Evolutionary conservation across 345 rosid species (phyloP).

Genomic region (Crucihimalaya himalaica): DNA sequence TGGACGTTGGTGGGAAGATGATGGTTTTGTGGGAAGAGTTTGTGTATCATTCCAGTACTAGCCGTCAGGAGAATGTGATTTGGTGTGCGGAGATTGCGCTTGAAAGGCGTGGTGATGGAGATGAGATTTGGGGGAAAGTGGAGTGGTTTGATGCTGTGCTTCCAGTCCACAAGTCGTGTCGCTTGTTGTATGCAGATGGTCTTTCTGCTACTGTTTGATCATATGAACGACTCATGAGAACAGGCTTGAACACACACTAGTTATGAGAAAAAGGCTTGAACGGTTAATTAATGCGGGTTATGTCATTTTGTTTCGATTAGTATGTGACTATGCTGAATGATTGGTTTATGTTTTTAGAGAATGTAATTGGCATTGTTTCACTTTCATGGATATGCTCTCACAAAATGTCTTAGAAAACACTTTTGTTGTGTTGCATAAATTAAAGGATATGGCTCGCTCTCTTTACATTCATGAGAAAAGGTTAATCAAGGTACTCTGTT

Average conservation of each 20-base stretch:
- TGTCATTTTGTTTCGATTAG: neutral
- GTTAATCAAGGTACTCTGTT: neutral
- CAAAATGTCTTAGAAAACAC: too few relatives aligned
- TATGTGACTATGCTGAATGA: neutral
- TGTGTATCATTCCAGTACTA: neutral
- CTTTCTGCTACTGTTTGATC: too few relatives aligned
- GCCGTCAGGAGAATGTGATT: neutral
- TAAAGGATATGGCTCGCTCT: too few relatives aligned
- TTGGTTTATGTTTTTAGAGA: neutral
- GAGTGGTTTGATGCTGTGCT: neutral
- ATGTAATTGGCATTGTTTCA: too few relatives aligned
- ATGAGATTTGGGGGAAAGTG: constrained; percentile 1
- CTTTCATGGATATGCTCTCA: too few relatives aligned
- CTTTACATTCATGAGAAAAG: too few relatives aligned
- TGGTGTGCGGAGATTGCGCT: constrained; percentile 6
- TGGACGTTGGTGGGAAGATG: constrained; percentile 23
- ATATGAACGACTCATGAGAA: too few relatives aligned
- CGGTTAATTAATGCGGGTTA: too few relatives aligned
- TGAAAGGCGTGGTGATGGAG: neutral
- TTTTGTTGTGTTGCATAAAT: too few relatives aligned
- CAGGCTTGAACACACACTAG: too few relatives aligned
- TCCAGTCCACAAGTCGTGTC: neutral
- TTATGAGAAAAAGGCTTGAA: too few relatives aligned
- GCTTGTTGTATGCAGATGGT: neutral
- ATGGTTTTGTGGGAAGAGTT: constrained; percentile 7